These are phyloP conservation scores for Tolypocladium ophioglossoides DNA, from an alignment of 2,329 filamentous ascomycete genomes.

Conservation along the genomic window DNA sequence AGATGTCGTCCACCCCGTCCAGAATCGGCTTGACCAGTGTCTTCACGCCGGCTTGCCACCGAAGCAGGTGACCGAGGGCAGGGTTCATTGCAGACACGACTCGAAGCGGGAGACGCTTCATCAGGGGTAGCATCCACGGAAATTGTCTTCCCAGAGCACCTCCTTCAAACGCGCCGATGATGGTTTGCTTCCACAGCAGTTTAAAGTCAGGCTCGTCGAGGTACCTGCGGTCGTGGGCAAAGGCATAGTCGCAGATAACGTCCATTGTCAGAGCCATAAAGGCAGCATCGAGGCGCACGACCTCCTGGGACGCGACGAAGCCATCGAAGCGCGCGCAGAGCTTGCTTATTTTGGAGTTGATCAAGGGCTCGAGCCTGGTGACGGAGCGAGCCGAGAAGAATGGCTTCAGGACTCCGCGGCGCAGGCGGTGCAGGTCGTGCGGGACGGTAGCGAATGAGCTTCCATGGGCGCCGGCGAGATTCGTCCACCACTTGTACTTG, in stretches of 20 bases:
- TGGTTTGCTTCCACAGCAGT: constrained; percentile 8
- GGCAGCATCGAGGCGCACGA: constrained; percentile 8
- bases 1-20: not conserved
- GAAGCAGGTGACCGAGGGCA: constrained; percentile 4
- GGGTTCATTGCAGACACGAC: constrained; percentile 7
- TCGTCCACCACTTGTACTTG: constrained; percentile 7
- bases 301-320: constrained; percentile 1
- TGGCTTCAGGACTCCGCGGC: constrained; percentile 26
- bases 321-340: constrained; percentile 9
- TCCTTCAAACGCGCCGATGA: constrained; percentile 9
- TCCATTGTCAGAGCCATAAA: constrained; percentile 21
- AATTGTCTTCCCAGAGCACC: constrained; percentile 7
- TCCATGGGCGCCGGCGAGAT: constrained; percentile 7
- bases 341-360: constrained; percentile 19
- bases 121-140: constrained; percentile 8
- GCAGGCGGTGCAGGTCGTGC: constrained; percentile 28
- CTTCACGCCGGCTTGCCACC: constrained; percentile 6
- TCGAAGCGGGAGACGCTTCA: constrained; percentile 6
- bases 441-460: constrained; percentile 19
- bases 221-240: constrained; percentile 18
- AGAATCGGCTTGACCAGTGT: constrained; percentile 2
- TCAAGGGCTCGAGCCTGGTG: constrained; percentile 21
- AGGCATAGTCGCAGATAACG: constrained; percentile 24
- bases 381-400: constrained; percentile 33
- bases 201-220: constrained; percentile 19